phyloP scores from a whole-genome alignment of 148 eudicot species.

The Chenopodium suecicum region DNA sequence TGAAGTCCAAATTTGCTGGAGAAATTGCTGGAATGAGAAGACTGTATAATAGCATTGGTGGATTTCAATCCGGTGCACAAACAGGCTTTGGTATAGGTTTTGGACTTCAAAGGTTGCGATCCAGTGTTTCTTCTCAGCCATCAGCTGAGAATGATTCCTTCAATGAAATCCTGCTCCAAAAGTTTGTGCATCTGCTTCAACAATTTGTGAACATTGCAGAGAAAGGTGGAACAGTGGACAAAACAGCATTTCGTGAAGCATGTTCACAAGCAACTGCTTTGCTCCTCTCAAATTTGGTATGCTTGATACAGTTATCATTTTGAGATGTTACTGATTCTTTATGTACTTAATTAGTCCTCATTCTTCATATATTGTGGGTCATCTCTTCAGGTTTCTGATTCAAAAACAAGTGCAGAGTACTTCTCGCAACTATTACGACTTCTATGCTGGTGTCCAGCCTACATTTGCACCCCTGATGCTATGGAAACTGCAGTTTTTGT shows the following conservation, averaged over 20 bases:
- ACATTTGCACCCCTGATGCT: slow-evolving; percentile 85
- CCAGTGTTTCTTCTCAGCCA: slow-evolving; percentile 51
- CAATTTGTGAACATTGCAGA: slow-evolving; percentile 81
- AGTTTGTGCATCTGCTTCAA: slow-evolving; percentile 85
- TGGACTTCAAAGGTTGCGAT: slow-evolving; percentile 59
- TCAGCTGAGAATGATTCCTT: slow-evolving; percentile 66
- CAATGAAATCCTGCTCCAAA: slow-evolving; percentile 76
- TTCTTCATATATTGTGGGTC: slow-evolving; percentile 12
- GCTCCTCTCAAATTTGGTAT: slow-evolving; percentile 91
- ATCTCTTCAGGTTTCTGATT: slow-evolving; percentile 57
- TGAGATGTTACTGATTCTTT: slow-evolving; percentile 11
- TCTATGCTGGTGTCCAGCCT: slow-evolving; percentile 99
- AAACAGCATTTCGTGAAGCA: slow-evolving; percentile 79
- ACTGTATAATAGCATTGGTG: slow-evolving; percentile 83
- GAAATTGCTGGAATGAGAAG: slow-evolving; percentile 99
- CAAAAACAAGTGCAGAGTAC: slow-evolving; percentile 65
- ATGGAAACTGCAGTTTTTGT: slow-evolving; percentile 96
- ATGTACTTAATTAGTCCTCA: slow-evolving; percentile 16
- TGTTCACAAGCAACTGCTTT: slow-evolving; percentile 97
- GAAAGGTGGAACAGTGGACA: slow-evolving; percentile 80
- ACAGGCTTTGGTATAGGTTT: slow-evolving; percentile 50
- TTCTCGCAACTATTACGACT: slow-evolving; percentile 95
- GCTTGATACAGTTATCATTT: slow-evolving; percentile 16
- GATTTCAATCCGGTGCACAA: slow-evolving; percentile 57
- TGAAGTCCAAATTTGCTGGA: slow-evolving; percentile 90